These are phyloP conservation scores for Mycosphaerella arachidis DNA, from an alignment of 2,329 filamentous ascomycete species.

Conservation along the genomic window DNA sequence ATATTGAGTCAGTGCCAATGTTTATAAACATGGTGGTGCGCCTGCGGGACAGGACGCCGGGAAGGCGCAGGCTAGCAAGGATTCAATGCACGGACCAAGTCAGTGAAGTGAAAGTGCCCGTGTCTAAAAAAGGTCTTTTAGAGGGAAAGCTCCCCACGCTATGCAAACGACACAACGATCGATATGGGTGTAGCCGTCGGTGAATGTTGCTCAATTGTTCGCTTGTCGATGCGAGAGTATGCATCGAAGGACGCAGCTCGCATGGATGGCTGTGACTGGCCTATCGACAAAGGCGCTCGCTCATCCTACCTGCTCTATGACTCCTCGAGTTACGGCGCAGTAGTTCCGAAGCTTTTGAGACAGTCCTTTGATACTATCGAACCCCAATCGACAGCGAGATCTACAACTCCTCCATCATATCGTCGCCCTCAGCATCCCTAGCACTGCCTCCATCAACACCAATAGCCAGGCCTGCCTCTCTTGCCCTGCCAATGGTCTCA, in stretches of 20 bases:
- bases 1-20: background rate
- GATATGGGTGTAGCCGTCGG: background rate
- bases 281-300: background rate
- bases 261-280: background rate
- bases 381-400: background rate
- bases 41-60: background rate
- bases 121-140: background rate
- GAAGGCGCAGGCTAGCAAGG: background rate
- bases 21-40: background rate
- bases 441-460: background rate
- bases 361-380: too few species aligned
- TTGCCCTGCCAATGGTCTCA: background rate
- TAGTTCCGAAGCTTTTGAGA: background rate
- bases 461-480: background rate
- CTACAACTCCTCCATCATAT: background rate
- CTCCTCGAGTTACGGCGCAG: background rate
- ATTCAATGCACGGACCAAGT: background rate
- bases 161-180: background rate
- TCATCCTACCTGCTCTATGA: background rate
- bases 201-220: background rate
- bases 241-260: background rate
- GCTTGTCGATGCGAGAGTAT: background rate
- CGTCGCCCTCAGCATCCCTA: background rate
- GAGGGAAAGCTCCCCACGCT: background rate
- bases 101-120: background rate